Evolutionary conservation across 2,329 filamentous ascomycete genomes (phyloP), one percentile per base, ranked within the genome.

Genomic region (Fusarium irregulare): DNA sequence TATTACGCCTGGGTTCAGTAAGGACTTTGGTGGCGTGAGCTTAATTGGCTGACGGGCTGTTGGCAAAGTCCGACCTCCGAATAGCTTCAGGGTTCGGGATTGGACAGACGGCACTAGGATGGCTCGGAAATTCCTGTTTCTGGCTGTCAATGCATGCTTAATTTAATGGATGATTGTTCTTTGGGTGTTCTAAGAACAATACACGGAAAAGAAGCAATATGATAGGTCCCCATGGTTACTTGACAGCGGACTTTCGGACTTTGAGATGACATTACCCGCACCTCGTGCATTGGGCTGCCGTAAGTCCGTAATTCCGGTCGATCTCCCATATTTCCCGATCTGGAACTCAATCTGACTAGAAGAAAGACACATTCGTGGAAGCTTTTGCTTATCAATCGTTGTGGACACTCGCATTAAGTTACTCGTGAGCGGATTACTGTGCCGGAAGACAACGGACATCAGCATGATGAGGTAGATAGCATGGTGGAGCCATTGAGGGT

Each of bases 271-370:
- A 37, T 37, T n/a, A 37, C 34, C 34, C 34, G 37, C 65, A 68
- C 59, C 34, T 46, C 48, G 16, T 4, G 46, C 28, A 48, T 64
- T 41, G 40, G n/a, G 48, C 10, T 37, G 40, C 23, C 59, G 11
- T 53, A 14, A 68, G 25, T 54, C 65, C 65, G 65, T 47, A 34
- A 20, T 65, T 58, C 65, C 64, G 64, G 53, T 49, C 59, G 53
- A 68, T 58, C 64, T 46, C 59, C 53, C 65, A 47, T 53, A 20
- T 48, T 68, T 53, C 57, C 32, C 12, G 20, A 47, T 45, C 12
- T 4, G 8, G 20, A 60, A 21, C n/a, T 9, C 3, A 21, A 14
- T 44, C 23, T 44, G 28, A n/a, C 25, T 14, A 20, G 18, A 25
- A 28, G 14, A 5, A 44, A 37, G 34, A 37, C 18, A 37, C 6